Evolutionary conservation across 768 basidiomycete species (phyloP), one percentile per base, ranked within the genome.

Genomic region (Phanerochaete carnosa): DNA sequence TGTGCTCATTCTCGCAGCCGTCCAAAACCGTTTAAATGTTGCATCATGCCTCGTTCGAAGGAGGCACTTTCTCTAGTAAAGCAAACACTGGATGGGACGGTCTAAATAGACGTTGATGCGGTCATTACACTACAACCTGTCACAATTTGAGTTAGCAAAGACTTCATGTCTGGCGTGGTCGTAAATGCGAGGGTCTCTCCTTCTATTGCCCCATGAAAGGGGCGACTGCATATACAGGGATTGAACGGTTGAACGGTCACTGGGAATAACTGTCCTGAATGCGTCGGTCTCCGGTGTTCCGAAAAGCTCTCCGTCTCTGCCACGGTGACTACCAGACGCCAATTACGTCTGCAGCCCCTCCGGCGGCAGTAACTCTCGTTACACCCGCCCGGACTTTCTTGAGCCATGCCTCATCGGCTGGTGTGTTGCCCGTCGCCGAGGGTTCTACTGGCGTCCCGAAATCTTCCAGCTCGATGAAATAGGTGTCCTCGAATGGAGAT

Each of bases 381-480:
- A 79, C 68, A 23, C 72, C 75, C 35, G 68, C 65, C 29, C 75
- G 71, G 23, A 84, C 64, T 22, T 72, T 69, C 53, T 63, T 61
- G 35, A 64, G 63, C 79, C 80, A 80, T 8, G 59, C 63, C 28
- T 57, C 61, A 51, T 58, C 28, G 25, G 32, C 30, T 29, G 55
- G 60, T 45, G 3, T 50, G 53, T 13, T 33, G 30, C 19, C 55
- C 50, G 23, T 51, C 16, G n/a, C 15, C n/a, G 39, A 33, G 23
- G 43, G 43, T 33, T 54, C 54, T 19, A 49, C 28, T 16, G 49
- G 47, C 16, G 51, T 51, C 33, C 63, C 60, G 22, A 62, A 57
- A 25, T 73, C 68, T 35, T 69, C 73, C 16, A 89, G 73, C 71
- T 92, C 90, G 12, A 88, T 69, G 60, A 91, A 85, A 68, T 92